These are phyloP conservation scores for Fraxinus platypoda DNA, from an alignment of 305 asterid species.

Conservation along the genomic window DNA sequence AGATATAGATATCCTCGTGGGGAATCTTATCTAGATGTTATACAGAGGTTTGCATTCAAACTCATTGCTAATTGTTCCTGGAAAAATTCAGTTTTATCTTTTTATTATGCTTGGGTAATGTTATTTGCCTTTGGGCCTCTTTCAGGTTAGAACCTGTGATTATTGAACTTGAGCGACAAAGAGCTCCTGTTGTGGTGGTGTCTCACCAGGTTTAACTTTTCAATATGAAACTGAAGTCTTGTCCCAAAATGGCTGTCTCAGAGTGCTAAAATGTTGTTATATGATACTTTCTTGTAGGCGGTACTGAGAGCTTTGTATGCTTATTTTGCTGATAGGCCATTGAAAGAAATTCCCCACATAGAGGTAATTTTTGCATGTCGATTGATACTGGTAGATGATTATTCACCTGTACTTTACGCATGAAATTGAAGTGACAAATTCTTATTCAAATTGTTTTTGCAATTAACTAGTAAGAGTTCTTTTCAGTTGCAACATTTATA, in stretches of 20 bases:
- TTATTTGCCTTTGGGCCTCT: conserved; percentile 24
- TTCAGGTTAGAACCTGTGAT: conserved; percentile 96
- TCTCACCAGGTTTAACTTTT: conserved; percentile 78
- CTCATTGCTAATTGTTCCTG: conserved; percentile 4
- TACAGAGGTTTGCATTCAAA: conserved; percentile 70
- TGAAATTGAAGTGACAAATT: background rate
- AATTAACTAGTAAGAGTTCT: background rate
- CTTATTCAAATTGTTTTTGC: background rate
- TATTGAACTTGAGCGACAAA: conserved; percentile 94
- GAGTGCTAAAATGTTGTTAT: conserved; percentile 23
- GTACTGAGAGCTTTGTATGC: conserved; percentile 96
- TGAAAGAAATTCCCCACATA: conserved; percentile 89
- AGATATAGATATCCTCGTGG: conserved; percentile 98
- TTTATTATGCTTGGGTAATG: conserved; percentile 8
- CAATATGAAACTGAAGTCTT: conserved; percentile 3
- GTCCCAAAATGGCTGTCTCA: conserved; percentile 15
- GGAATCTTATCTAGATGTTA: conserved; percentile 96
- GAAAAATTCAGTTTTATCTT: conserved; percentile 18
- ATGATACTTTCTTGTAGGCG: conserved; percentile 51
- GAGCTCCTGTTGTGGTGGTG: conserved; percentile 98
- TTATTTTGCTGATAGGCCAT: conserved; percentile 96
- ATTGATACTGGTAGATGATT: background rate
- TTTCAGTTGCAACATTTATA: background rate
- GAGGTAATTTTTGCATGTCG: conserved; percentile 56
- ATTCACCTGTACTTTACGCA: background rate